Evolutionary conservation across 1,284 basidiomycete species (phyloP).

Genomic region (Ceratobasidium sp.): DNA sequence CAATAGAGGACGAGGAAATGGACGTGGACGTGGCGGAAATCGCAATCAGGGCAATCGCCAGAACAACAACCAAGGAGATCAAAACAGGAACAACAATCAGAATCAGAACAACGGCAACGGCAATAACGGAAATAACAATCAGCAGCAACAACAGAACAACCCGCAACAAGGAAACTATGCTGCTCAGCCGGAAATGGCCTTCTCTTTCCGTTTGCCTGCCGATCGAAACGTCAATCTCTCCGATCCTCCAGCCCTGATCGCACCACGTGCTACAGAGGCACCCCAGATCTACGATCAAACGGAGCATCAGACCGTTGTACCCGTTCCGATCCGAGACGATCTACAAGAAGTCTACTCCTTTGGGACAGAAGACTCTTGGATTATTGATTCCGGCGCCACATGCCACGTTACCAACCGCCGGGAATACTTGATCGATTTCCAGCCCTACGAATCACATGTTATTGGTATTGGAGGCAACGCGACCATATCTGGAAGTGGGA

Average conservation of each 20-base stretch:
- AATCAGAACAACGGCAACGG: constrained; percentile 18
- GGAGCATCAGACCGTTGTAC: no score
- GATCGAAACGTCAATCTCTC: no score
- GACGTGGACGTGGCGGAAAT: not conserved
- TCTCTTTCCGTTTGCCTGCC: constrained; percentile 14
- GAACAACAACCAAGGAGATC: not conserved
- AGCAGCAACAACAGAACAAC: not conserved
- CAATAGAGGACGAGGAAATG: not conserved
- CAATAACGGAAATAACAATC: constrained; percentile 2
- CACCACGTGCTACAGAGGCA: no score
- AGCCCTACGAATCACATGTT: not conserved
- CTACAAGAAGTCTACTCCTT: no score
- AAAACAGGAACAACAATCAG: not conserved
- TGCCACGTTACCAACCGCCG: constrained; percentile 11
- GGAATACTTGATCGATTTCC: not conserved
- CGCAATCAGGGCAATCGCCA: not conserved
- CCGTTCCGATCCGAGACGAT: no score
- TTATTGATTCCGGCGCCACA: not conserved
- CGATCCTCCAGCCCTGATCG: no score
- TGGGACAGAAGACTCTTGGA: constrained; percentile 23
- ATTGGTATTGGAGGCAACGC: constrained; percentile 4
- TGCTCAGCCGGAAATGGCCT: not conserved
- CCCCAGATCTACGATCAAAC: no score
- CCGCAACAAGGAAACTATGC: constrained; percentile 7
- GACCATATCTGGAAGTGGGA: not conserved